Evolutionary conservation across 306 rosid species (phyloP).

Genomic region (Geum urbanum): DNA sequence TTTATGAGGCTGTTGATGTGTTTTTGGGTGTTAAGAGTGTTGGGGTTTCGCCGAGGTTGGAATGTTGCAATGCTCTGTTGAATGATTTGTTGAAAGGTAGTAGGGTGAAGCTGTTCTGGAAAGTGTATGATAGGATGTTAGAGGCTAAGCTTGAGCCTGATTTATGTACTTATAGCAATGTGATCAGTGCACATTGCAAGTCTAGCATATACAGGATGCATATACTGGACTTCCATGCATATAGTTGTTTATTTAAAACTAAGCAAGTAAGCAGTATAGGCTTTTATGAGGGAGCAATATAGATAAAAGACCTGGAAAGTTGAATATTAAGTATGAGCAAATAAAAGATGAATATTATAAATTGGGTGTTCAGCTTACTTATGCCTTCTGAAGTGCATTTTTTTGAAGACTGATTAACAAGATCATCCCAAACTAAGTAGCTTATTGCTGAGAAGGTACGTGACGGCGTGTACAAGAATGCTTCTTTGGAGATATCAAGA

Average conservation of each 20-base stretch:
- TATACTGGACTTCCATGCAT: too few species aligned
- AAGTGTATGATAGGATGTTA: slow-evolving; percentile 39
- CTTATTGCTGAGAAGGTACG: slow-evolving; percentile 86
- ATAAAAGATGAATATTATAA: too few species aligned
- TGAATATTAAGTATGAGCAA: too few species aligned
- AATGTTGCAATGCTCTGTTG: slow-evolving; percentile 40
- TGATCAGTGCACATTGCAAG: slow-evolving; percentile 42
- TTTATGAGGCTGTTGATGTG: slow-evolving; percentile 39
- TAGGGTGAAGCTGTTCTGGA: slow-evolving; percentile 45
- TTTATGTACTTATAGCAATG: slow-evolving; percentile 38
- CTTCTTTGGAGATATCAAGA: too few species aligned
- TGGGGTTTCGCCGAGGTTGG: slow-evolving; percentile 35
- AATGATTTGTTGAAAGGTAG: slow-evolving; percentile 36
- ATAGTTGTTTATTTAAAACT: too few species aligned
- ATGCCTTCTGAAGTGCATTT: slow-evolving; percentile 54
- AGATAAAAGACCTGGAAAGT: too few species aligned
- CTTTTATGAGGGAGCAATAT: too few species aligned
- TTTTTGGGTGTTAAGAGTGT: slow-evolving; percentile 31
- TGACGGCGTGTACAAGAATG: slow-evolving; percentile 43
- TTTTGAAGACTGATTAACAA: slow-evolving; percentile 68
- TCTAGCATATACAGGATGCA: not conserved
- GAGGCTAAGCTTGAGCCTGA: slow-evolving; percentile 35
- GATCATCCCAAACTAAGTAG: slow-evolving; percentile 77
- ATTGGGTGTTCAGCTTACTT: slow-evolving; percentile 45
- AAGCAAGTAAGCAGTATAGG: too few species aligned